Conservation (phyloP, 345 rosid genomes). For the Crucihimalaya himalaica region DNA sequence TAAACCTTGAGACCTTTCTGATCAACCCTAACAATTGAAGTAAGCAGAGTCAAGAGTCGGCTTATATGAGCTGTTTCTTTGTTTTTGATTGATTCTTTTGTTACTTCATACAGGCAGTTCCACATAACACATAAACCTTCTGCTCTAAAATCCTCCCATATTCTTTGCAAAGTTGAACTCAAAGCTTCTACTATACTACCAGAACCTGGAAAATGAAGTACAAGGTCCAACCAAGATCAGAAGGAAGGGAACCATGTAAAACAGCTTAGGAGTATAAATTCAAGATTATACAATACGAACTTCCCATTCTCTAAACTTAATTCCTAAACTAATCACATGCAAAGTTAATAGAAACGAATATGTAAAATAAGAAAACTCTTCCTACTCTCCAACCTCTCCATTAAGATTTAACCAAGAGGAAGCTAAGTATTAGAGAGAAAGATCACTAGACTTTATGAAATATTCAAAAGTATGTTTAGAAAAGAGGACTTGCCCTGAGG, state of each 20-base stretch:
- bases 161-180: conserved; percentile 51
- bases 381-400: too few species aligned
- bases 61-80: conserved; percentile 42
- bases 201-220: conserved; percentile 44
- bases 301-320: too few species aligned
- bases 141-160: conserved; percentile 52
- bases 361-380: too few species aligned
- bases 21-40: conserved; percentile 47
- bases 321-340: too few species aligned
- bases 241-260: neutral
- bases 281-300: too few species aligned
- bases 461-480: neutral
- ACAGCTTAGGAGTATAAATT: neutral
- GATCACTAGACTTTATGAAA: too few species aligned
- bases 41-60: conserved; percentile 52
- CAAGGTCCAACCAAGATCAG: neutral
- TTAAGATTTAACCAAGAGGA: too few species aligned
- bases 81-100: conserved; percentile 36
- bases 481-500: conserved; percentile 51
- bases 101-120: conserved; percentile 56
- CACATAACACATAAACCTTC: conserved; percentile 55
- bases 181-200: conserved; percentile 54
- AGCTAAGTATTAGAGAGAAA: too few species aligned
- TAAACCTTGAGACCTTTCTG: conserved; percentile 43
- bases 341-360: too few species aligned